Percentiles rank a stretch among this genome's conserved stretches.
Evolutionary conservation across 176 grass and related monocot genomes (phyloP).

Genomic region (Dactylis glomerata): DNA sequence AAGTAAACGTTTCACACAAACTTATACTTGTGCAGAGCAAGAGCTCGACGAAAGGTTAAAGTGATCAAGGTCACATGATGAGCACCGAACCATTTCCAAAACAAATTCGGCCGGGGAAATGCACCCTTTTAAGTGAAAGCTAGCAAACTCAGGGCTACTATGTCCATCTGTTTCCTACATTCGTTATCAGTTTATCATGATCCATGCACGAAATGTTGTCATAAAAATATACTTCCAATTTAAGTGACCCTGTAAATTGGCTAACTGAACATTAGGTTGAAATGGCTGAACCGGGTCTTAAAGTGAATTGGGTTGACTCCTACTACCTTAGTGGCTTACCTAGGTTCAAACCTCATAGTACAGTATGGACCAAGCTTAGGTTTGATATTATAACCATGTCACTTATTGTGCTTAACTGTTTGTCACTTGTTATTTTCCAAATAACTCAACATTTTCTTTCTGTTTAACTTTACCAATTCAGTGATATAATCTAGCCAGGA

Average conservation of each 20-base stretch:
- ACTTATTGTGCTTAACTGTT: slow-evolving; percentile 10
- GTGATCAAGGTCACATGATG: too few species aligned
- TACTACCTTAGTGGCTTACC: background rate
- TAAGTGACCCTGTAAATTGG: background rate
- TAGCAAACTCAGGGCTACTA: background rate
- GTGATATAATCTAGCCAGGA: background rate
- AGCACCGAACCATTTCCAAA: background rate
- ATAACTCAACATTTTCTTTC: background rate
- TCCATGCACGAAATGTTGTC: background rate
- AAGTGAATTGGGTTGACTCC: background rate
- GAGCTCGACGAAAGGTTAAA: too few species aligned
- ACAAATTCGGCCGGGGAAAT: background rate
- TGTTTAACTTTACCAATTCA: background rate
- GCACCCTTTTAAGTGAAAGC: background rate
- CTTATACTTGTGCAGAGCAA: background rate
- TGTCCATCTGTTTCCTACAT: too few species aligned
- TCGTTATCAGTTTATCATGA: too few species aligned
- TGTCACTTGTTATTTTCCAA: background rate
- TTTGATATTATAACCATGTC: background rate
- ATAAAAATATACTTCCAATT: background rate
- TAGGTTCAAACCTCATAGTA: background rate
- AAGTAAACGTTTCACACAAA: background rate
- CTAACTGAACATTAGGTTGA: background rate
- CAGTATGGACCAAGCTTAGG: background rate
- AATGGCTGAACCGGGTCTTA: background rate